Evolutionary conservation across 1,284 basidiomycete species (phyloP).

Genomic region (Thecaphora frezii): DNA sequence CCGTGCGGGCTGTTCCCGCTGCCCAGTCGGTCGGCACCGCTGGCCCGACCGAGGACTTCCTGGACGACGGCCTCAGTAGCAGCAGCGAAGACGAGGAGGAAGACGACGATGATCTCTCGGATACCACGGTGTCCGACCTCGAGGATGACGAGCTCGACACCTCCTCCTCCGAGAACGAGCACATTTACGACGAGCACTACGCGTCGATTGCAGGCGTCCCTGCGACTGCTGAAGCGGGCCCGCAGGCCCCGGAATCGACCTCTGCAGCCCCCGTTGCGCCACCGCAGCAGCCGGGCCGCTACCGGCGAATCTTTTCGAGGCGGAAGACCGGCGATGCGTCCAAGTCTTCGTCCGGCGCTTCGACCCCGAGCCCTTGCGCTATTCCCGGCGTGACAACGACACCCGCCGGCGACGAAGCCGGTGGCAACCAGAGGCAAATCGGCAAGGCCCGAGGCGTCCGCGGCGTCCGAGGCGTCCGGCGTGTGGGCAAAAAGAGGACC

Average conservation of each 20-base stretch:
- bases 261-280: slow-evolving; percentile 14
- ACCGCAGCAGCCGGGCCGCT: slow-evolving; percentile 10
- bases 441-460: neutral
- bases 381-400: neutral
- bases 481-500: neutral
- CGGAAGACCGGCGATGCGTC: slow-evolving; percentile 6
- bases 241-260: slow-evolving; percentile 2
- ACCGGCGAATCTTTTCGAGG: slow-evolving; percentile 25
- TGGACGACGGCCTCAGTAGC: slow-evolving; percentile 43
- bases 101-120: slow-evolving; percentile 11
- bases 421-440: neutral
- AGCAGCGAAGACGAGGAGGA: slow-evolving; percentile 33
- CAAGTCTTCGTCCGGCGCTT: neutral
- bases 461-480: neutral
- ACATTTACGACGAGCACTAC: slow-evolving; percentile 30
- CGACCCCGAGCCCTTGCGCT: neutral
- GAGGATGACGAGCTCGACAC: slow-evolving; percentile 11
- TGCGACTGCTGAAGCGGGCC: neutral
- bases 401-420: neutral
- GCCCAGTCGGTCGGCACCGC: slow-evolving; percentile 46
- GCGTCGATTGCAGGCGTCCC: slow-evolving; percentile 18
- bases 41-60: slow-evolving; percentile 38
- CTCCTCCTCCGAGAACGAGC: slow-evolving; percentile 19
- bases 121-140: slow-evolving; percentile 2
- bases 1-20: slow-evolving; percentile 45